Base-by-base conservation (phyloP, 345 rosid species). In the Orychophragmus violaceus region DNA sequence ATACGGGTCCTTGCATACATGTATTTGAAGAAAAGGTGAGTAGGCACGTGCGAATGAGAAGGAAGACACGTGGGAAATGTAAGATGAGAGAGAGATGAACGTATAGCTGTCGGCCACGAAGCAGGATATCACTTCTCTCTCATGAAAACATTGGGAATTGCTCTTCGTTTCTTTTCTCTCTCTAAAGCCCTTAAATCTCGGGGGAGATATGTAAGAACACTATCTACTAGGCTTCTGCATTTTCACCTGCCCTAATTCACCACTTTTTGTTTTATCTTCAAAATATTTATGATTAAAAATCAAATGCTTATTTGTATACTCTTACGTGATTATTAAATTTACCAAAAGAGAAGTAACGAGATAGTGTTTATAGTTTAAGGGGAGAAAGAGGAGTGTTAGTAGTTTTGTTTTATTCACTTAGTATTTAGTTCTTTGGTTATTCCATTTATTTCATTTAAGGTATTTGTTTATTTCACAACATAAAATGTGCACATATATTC, bases 221-320 rank as follows among this genome's bases (percentile, higher is more conserved):
- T 55, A 64, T 72, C 51, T 49, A 41, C 57, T 73, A 73, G 77
- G 74, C 69, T 55, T 54, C 78, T 74, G 78, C 74, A 66, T 65
- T 74, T 74, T 74, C 64, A 68, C 74, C 78, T 74, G 78, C 78
- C 78, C 74, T 54, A 74, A 66, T 66, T 56, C 24, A 66, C 50
- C 45, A 58, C 46, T 52, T 27, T 51, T 28, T 6, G 18, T 3
- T 41, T 49, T 41, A 11, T 19, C 50, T 35, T 25, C 61, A 8
- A 36, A 1, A 37, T 10, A 9, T 19, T 42, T 17, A 21, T 37
- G 39, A 5, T 32, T n/a, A 23, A 39, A 53, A 24, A 21, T 12
- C 54, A 6, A 56, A 19, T 63, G 46, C 48, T 17, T 59, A 9
- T 59, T 36, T 36, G 27, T 50, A 41, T 70, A 41, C 66, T 59